These are phyloP conservation scores for Kodamaea fukazawae DNA, from an alignment of 805 yeast genomes.

Conservation along the genomic window DNA sequence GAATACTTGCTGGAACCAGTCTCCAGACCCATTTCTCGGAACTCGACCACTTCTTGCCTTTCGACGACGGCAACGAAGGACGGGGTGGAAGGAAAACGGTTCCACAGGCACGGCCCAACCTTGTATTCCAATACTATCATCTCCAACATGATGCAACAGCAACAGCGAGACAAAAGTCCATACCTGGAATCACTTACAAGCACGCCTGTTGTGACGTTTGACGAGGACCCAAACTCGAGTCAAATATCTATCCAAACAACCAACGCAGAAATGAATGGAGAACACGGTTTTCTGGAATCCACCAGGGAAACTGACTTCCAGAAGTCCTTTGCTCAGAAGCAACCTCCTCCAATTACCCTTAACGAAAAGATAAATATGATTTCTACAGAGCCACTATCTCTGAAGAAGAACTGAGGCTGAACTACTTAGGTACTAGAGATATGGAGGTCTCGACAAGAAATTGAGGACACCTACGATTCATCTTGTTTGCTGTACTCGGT, in stretches of 20 bases:
- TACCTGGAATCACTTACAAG: neutral
- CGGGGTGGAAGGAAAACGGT: slow-evolving; percentile 63
- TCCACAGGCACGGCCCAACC: slow-evolving; percentile 45
- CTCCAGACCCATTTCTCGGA: slow-evolving; percentile 60
- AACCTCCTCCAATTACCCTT: slow-evolving; percentile 41
- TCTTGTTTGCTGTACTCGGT: no score
- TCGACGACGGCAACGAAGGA: slow-evolving; percentile 74
- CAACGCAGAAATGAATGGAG: slow-evolving; percentile 29
- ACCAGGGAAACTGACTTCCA: slow-evolving; percentile 14
- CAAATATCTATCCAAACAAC: slow-evolving; percentile 24
- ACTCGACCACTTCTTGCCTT: slow-evolving; percentile 62
- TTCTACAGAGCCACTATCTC: slow-evolving; percentile 23
- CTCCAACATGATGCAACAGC: slow-evolving; percentile 24
- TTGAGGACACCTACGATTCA: no score
- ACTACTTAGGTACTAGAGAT: no score
- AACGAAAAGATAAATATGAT: slow-evolving; percentile 44
- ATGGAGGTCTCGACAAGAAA: no score
- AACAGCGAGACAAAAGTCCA: slow-evolving; percentile 5
- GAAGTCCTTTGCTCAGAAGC: slow-evolving; percentile 7
- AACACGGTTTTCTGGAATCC: slow-evolving; percentile 16
- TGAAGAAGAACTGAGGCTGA: neutral
- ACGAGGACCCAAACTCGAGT: slow-evolving; percentile 9
- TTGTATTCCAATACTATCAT: slow-evolving; percentile 33
- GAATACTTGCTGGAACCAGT: slow-evolving; percentile 18
- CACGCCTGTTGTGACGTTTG: slow-evolving; percentile 4